Base-by-base conservation (phyloP, 2,329 filamentous ascomycete species). In the Neonectria ditissima region DNA sequence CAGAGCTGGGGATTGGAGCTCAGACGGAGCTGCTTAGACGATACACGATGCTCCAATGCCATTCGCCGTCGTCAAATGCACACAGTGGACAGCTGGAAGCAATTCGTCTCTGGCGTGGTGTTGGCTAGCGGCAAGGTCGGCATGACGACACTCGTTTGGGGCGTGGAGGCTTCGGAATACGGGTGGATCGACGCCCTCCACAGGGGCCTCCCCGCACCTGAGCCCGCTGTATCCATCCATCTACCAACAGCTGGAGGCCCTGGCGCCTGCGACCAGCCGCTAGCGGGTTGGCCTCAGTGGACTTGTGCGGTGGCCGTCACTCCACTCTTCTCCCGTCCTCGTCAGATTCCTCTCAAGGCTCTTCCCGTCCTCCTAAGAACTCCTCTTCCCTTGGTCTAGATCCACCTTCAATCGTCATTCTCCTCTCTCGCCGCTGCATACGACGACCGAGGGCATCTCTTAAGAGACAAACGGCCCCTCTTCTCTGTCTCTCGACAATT, bases 141-240 rank as follows among this genome's bases (percentile, higher is more conserved):
- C 37, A 37, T 59, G 55, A 59, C 55, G 45, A 43, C 55, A 52
- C 34, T 32, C 30, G 5, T 32, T 9, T 32, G 8, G 30, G 24
- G 24, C 6, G n/a, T n/a, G n/a, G n/a, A 26, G 24, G 24, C 24
- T 32, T 64, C 66, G 47, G 66, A 45, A 69, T 55, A 62, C 55
- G 55, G 61, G 57, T 47, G 55, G 34, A 43, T 66, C 53, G 48
- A 57, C 58, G 13, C 52, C 50, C n/a, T 62, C 61, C 58, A 67
- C 67, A 65, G 41, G 67, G 67, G 55, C 57, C 64, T 68, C 67
- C 67, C 67, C 67, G 67, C 67, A 66, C 58, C 62, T 43, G 51
- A 43, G 41, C 67, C 67, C 66, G 60, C 66, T 67, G 52, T 66
- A 47, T 6, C 24, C 6, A 26, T 4, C 44, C 39, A 39, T 32